Evolutionary conservation across 768 basidiomycete species (phyloP), one percentile per base, ranked within the genome.

Genomic region (Boletus subparvulus): DNA sequence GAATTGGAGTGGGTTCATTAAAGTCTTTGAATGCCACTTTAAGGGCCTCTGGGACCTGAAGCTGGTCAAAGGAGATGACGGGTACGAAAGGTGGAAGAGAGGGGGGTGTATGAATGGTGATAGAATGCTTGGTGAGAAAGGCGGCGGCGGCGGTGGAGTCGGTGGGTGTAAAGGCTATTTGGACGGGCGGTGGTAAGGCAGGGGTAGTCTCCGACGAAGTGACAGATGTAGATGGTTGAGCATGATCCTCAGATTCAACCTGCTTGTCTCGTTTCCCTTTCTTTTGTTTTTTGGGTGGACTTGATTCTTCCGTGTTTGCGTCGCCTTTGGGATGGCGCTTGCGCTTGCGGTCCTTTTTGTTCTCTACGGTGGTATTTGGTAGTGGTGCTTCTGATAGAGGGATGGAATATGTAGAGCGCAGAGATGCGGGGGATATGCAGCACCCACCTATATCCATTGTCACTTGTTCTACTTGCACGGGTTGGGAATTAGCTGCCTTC

Each of bases 1-100:
- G 97, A 52, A 99, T 94, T 0, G 97, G 95, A 0, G 95, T 96
- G 6, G 97, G 96, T 61, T 88, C 84, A 60, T 85, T 83, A 76
- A 94, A 99, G 9, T 76, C 77, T 47, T 77, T 70, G 56, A 98
- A 86, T 0, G 85, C 87, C 1, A 74, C 65, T 41, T 78, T 80
- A 35, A 98, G 81, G 14, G 78, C 76, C 1, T 75, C 70, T 7
- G 88, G 84, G 47, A 98, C 80, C 30, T 77, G 78, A 1, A 98
- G 81, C 52, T 89, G 83, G 55, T 81, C 75, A 68, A 99, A 96
- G 2, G 84, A 80, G 45, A 88, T 78, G 49, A 93, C 74, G 28
- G 97, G 95, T 14, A 75, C 74, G 56, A 85, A 77, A 19, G 76
- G 63, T 5, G 77, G 66, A 36, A 77, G 71, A 42, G 77, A 74